Conservation (phyloP, 108 stramenopile species). For the Pseudonitzschia multistriata region DNA sequence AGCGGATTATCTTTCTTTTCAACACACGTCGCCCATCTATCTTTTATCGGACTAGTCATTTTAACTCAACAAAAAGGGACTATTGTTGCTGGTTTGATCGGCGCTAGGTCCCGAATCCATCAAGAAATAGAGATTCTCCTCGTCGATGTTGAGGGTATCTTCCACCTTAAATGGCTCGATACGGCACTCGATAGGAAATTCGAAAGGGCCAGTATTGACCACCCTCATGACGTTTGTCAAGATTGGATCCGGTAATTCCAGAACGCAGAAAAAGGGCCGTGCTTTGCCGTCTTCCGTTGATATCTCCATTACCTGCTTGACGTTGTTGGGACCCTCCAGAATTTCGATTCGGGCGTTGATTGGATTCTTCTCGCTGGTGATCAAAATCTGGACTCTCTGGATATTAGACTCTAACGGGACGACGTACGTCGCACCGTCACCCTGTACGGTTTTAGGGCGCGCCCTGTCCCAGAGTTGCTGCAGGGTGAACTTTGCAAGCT, state of each 20-base stretch:
- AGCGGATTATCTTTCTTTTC: background rate
- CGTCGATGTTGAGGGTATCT: background rate
- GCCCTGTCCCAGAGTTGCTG: constrained; percentile 11
- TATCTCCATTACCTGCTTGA: constrained; percentile 63
- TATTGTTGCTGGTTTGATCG: background rate
- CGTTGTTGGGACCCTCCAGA: constrained; percentile 62
- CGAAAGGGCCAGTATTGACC: constrained; percentile 60
- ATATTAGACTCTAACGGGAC: constrained; percentile 8
- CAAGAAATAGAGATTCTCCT: constrained; percentile 8
- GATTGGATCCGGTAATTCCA: constrained; percentile 46
- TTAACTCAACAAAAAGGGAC: constrained; percentile 8
- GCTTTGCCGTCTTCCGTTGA: constrained; percentile 60
- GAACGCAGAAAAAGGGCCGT: constrained; percentile 53
- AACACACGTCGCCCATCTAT: background rate
- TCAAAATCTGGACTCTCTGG: constrained; percentile 28
- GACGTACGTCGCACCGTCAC: constrained; percentile 14
- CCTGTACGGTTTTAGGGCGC: constrained; percentile 9
- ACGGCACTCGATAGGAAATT: constrained; percentile 49
- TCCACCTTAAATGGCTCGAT: constrained; percentile 13
- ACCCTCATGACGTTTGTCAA: constrained; percentile 49
- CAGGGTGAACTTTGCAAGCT: constrained; percentile 9
- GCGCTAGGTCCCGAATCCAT: background rate
- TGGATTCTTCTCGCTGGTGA: constrained; percentile 59
- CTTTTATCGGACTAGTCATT: background rate
- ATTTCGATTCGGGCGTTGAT: constrained; percentile 64